Evolutionary conservation across 768 basidiomycete species (phyloP), one percentile per base, ranked within the genome.

Genomic region (Boletus pseudo-olivaceus): DNA sequence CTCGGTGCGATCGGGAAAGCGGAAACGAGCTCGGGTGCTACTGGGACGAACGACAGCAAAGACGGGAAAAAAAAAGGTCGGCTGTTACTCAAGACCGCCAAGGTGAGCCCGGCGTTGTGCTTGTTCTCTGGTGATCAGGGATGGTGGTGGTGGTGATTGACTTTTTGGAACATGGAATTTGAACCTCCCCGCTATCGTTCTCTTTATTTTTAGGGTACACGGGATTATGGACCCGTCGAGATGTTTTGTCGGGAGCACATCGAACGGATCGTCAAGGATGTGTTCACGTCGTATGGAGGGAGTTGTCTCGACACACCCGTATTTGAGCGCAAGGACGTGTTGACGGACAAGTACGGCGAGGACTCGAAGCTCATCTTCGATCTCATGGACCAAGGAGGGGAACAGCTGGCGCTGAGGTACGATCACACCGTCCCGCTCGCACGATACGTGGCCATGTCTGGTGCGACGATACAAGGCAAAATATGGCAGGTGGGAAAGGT

Each of bases 401-500:
- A 99, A 71, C 83, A 98, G 65, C 86, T 98, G 48, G 91, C 93
- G 11, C 73, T 99, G 62, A 78, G 97, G 50, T 98, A 98, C 66
- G 96, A 99, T 68, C 87, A 98, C 66, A 99, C 96, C 23, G 96
- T 98, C 26, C 97, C 97, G 6, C 86, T 99, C 40, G 97, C 96
- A 20, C 78, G 97, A 32, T 95, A 93, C 71, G 77, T 99, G 17
- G 96, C 97, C 27, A 98, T 99, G 94, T 84, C 84, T 54, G 89
- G 92, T n/a, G 84, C 83, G n/a, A 86, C 78, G 58, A 75, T 80
- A 7, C 84, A 85, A 61, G 76, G 85, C 57, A 98, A 98, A 74
- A 70, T 98, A 14, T 99, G 93, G 87, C 97, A 98, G 71, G 86
- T 99, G 47, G 95, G 94, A n/a, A 99, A 98, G 74, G 97, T 99